Evolutionary conservation across 1,284 basidiomycete species (phyloP).

Genomic region (Malassezia yamatoensis): DNA sequence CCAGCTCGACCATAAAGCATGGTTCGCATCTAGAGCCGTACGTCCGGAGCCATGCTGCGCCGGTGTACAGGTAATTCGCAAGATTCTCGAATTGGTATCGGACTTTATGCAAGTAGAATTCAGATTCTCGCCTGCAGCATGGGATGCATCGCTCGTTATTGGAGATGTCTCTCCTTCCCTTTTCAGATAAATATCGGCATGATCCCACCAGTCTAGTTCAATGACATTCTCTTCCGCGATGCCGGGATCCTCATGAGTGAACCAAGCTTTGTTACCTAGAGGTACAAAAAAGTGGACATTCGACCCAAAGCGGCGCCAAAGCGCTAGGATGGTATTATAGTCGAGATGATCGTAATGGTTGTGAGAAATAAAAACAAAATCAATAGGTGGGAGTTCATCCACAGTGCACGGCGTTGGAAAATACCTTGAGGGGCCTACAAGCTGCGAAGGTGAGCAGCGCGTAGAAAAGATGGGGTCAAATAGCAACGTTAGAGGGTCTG

Average conservation of each 20-base stretch:
- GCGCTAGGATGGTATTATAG: conserved; percentile 25
- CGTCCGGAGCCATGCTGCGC: conserved; percentile 44
- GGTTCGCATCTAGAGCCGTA: conserved; percentile 26
- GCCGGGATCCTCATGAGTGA: conserved; percentile 18
- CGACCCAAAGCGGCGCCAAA: conserved; percentile 27
- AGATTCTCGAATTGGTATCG: not conserved
- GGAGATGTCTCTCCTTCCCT: too few species aligned
- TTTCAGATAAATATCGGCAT: conserved; percentile 9
- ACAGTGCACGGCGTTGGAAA: conserved; percentile 34
- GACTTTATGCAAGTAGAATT: too few species aligned
- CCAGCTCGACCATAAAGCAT: conserved; percentile 39
- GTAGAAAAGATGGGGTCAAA: conserved; percentile 46
- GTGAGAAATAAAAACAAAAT: conserved; percentile 42
- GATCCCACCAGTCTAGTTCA: conserved; percentile 46
- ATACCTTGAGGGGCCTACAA: conserved; percentile 30
- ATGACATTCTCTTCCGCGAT: conserved; percentile 28
- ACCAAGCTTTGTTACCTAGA: conserved; percentile 39
- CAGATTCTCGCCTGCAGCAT: too few species aligned
- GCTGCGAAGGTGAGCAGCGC: conserved; percentile 39
- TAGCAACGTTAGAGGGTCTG: conserved; percentile 24
- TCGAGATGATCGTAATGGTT: conserved; percentile 47
- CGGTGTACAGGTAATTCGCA: conserved; percentile 33
- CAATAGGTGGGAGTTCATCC: conserved; percentile 30
- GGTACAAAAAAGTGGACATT: conserved; percentile 36
- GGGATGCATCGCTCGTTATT: too few species aligned